Conservation (phyloP, 2,329 filamentous ascomycete genomes). For the Fusarium humuli region DNA sequence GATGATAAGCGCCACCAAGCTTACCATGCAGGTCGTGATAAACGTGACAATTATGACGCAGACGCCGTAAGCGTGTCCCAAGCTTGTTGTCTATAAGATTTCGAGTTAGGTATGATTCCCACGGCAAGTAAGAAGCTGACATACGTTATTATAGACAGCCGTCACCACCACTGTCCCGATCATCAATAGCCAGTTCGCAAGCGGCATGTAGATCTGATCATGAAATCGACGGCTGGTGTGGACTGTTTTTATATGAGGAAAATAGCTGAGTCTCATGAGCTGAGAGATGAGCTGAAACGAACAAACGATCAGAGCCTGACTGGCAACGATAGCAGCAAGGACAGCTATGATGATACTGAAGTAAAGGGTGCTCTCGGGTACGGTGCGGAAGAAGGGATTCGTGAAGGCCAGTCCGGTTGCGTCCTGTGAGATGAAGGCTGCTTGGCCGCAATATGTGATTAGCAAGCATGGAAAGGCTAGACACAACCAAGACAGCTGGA, state of each 20-base stretch:
- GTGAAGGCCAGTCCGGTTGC: slow-evolving; percentile 58
- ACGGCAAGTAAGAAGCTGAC: slow-evolving; percentile 29
- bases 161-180: slow-evolving; percentile 80
- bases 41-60: slow-evolving; percentile 86
- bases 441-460: slow-evolving; percentile 77
- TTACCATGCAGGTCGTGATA: slow-evolving; percentile 80
- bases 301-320: slow-evolving; percentile 81
- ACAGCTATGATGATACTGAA: slow-evolving; percentile 76
- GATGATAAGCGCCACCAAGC: slow-evolving; percentile 76
- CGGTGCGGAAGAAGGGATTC: slow-evolving; percentile 80
- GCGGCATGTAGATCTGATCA: slow-evolving; percentile 80
- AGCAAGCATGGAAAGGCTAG: slow-evolving; percentile 75
- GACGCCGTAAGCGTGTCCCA: slow-evolving; percentile 81
- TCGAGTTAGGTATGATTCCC: neutral
- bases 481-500: slow-evolving; percentile 78
- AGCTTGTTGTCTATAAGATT: slow-evolving; percentile 64
- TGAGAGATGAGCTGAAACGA: slow-evolving; percentile 77
- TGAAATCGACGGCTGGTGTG: slow-evolving; percentile 78
- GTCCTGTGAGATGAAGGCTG: slow-evolving; percentile 73
- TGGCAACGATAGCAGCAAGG: slow-evolving; percentile 78
- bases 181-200: slow-evolving; percentile 83
- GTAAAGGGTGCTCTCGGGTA: slow-evolving; percentile 75
- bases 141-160: slow-evolving; percentile 76
- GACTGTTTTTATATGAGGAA: slow-evolving; percentile 78
- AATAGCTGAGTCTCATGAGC: slow-evolving; percentile 77